phyloP scores from a whole-genome alignment of 2,329 filamentous ascomycete genomes.

The Colletotrichum kahawae region DNA sequence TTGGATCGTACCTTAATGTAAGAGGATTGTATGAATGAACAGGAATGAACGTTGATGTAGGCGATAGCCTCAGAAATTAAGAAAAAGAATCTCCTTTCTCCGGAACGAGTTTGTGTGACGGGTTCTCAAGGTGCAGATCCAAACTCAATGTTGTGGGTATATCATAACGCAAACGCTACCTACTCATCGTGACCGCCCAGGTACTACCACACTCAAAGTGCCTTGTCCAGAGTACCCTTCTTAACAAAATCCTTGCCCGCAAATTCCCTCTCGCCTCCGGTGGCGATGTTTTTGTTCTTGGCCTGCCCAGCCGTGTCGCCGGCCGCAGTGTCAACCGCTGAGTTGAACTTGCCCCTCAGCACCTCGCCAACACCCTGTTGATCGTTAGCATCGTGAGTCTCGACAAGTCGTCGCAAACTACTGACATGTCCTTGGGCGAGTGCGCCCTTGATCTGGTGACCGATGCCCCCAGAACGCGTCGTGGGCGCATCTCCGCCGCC shows the following conservation, averaged over 20 bases:
- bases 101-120: not conserved
- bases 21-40: no score
- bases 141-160: not conserved
- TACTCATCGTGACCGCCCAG: not conserved
- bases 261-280: slow-evolving; percentile 21
- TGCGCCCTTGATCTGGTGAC: slow-evolving; percentile 12
- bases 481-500: slow-evolving; percentile 16
- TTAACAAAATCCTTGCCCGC: slow-evolving; percentile 19
- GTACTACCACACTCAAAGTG: not conserved
- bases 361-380: slow-evolving; percentile 17
- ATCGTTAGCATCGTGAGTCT: not conserved
- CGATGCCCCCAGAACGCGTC: slow-evolving; percentile 12
- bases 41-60: not conserved
- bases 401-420: not conserved
- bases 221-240: slow-evolving; percentile 17
- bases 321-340: slow-evolving; percentile 32
- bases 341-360: slow-evolving; percentile 35
- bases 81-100: not conserved
- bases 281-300: slow-evolving; percentile 32
- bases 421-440: slow-evolving; percentile 21
- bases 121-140: not conserved
- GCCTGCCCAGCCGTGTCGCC: slow-evolving; percentile 36
- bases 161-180: not conserved
- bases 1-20: no score
- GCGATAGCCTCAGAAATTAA: not conserved